Evolutionary conservation across 176 grass and related monocot genomes (phyloP).

Genomic region (Panicum miliaceum): DNA sequence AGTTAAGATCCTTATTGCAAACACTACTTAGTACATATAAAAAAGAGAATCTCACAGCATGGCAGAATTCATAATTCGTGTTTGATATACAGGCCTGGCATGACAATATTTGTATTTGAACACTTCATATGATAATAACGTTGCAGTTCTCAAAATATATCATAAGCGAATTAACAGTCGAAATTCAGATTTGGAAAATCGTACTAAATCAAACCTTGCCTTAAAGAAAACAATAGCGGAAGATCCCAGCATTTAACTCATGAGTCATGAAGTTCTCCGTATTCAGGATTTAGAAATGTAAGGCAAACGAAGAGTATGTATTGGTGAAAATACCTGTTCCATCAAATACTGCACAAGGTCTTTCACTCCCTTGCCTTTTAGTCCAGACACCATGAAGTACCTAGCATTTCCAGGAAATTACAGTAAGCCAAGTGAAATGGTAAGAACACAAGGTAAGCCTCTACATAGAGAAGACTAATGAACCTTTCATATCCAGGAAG

Average conservation of each 20-base stretch:
- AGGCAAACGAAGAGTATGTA: background rate
- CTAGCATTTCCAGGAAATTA: conserved; percentile 44
- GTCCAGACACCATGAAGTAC: conserved; percentile 97
- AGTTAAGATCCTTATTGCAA: background rate
- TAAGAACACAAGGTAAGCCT: conserved; percentile 9
- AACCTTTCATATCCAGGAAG: conserved; percentile 92
- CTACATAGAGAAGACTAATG: background rate
- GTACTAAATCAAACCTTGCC: background rate
- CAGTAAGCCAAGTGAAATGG: conserved; percentile 39
- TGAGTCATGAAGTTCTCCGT: background rate
- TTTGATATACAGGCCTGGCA: background rate
- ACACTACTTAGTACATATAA: background rate
- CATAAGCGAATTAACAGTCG: background rate
- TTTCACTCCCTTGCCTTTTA: conserved; percentile 94
- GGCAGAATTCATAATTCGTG: background rate
- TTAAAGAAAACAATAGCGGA: background rate
- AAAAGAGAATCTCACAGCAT: background rate
- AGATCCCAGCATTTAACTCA: background rate
- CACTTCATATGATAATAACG: background rate
- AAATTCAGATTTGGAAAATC: background rate
- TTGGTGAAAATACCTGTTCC: conserved; percentile 67
- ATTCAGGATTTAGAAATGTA: background rate
- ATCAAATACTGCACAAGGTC: conserved; percentile 86
- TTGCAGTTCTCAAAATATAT: background rate
- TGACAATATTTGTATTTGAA: background rate